These are phyloP conservation scores for Saccharomycopsis amapae DNA, from an alignment of 805 yeast species.

Conservation along the genomic window DNA sequence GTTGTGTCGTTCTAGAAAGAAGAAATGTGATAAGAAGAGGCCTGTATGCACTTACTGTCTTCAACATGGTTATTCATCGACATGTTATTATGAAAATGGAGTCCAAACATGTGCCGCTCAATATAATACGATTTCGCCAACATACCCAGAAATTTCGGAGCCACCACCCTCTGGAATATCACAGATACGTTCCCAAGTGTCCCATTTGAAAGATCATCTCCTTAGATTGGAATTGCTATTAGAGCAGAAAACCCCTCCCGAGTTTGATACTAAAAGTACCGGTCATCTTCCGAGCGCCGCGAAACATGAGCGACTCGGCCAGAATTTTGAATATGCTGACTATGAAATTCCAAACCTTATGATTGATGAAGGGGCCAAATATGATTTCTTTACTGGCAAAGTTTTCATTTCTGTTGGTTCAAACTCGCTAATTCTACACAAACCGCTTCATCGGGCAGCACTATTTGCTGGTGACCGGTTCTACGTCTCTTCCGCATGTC, in stretches of 20 bases:
- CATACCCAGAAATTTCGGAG: neutral
- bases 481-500: no score
- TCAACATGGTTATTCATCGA: conserved; percentile 1
- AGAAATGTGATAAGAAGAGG: conserved; percentile 17
- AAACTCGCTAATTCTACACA: neutral
- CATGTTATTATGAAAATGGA: conserved; percentile 3
- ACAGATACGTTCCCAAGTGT: no score
- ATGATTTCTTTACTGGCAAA: conserved; percentile 1
- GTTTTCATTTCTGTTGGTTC: neutral
- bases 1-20: conserved; percentile 17
- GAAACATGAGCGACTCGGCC: no score
- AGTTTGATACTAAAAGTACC: no score
- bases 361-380: neutral
- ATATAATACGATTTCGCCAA: no score
- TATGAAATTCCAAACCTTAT: neutral
- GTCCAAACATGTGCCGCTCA: neutral
- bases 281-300: no score
- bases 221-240: no score
- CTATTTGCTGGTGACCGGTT: neutral
- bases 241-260: no score
- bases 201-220: no score
- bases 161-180: neutral
- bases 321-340: no score
- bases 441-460: neutral
- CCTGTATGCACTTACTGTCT: conserved; percentile 18